Base-by-base conservation (phyloP, 495 filamentous ascomycete species). In the Penicillium dipodomyicola region DNA sequence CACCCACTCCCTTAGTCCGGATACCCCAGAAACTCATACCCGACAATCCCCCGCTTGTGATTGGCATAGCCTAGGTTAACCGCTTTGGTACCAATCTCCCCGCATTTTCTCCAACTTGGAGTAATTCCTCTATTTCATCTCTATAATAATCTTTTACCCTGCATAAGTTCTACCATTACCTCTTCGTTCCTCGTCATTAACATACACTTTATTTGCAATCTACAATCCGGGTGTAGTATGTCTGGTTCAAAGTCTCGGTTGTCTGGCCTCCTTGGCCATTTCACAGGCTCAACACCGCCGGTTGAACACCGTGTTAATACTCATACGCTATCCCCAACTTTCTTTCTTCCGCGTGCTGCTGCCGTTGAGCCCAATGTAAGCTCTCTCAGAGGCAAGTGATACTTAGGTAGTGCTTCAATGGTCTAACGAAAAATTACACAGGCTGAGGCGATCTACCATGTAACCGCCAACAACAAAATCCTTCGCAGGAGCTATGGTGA, bases 341-440 rank as follows among this genome's bases (percentile, higher is more conserved):
- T 83, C 72, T 97, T 96, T 68, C 82, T 98, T 14, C 87, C 87
- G 32, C 84, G 93, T 49, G 94, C 94, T 27, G 94, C 93, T 5
- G 77, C 80, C 37, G 92, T 98, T 61, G 94, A 98, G 70, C 94
- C 94, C 23, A 79, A 92, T 65, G 92, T 87, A 66, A 54, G 81
- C 65, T 8, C 23, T 15, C 12, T 12, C n/a, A n/a, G n/a, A n/a
- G n/a, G 2, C 32, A 27, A 15, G 1, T 25, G 49, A 25, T 42
- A 17, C n/a, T 6, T 3, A n/a, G n/a, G 0, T 32, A 11, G n/a
- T 59, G 2, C 27, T 22, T 23, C 17, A 52, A 52, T 49, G 37
- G 12, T 42, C 27, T 54, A 23, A 56, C 27, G 52, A 30, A 17
- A 12, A 15, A 29, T 17, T 23, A 52, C 12, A 37, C 32, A 89